Conservation (phyloP, 2,329 filamentous ascomycete species). For the Penicillium sp. region DNA sequence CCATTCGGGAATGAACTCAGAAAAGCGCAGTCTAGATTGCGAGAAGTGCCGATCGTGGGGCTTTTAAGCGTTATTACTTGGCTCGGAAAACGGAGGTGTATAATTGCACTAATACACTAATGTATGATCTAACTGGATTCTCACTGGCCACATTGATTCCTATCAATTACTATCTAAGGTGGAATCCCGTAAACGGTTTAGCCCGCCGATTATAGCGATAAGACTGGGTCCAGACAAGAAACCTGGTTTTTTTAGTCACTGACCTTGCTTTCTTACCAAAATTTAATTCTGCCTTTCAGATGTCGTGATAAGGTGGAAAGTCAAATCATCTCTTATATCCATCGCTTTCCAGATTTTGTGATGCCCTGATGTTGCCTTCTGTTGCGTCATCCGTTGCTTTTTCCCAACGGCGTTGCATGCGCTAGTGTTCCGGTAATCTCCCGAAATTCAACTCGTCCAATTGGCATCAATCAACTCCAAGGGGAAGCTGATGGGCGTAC, state of each 20-base stretch:
- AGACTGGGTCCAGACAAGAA: not conserved
- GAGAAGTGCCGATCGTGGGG: not conserved
- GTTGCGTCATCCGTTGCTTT: conserved; percentile 20
- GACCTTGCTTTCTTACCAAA: not conserved
- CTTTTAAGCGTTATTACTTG: not conserved
- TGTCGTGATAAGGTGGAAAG: not conserved
- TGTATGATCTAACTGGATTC: not conserved
- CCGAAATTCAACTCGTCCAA: conserved; percentile 6
- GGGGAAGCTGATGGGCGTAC: conserved; percentile 26
- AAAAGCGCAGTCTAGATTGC: not conserved
- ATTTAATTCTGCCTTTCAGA: not conserved
- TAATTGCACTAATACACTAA: not conserved
- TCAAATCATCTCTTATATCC: not conserved
- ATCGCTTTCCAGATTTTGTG: not conserved
- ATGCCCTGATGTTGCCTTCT: not conserved
- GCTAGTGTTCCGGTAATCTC: conserved; percentile 19
- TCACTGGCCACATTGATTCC: not conserved
- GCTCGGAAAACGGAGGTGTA: not conserved
- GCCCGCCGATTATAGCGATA: not conserved
- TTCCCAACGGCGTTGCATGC: conserved; percentile 20
- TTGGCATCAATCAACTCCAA: not conserved
- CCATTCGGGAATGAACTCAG: not conserved
- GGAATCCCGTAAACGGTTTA: not conserved
- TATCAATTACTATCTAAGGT: not conserved
- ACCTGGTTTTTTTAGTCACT: not conserved